Evolutionary conservation across 306 rosid species (phyloP).

Genomic region (Cicer judaicum): DNA sequence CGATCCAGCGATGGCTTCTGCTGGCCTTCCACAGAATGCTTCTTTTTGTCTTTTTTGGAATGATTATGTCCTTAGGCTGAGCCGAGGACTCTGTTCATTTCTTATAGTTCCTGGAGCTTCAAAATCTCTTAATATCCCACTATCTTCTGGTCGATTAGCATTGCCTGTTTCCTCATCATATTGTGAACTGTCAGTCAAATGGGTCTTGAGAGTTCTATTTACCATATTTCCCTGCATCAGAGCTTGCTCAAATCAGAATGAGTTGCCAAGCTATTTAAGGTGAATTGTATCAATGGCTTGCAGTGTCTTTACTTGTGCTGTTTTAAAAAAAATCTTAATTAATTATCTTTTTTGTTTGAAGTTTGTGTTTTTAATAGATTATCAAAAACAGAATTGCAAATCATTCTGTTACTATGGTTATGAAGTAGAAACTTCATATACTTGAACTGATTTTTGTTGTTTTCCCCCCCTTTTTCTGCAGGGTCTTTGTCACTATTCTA

Average conservation of each 20-base stretch:
- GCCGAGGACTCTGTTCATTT: conserved; percentile 86
- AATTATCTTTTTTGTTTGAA: no score
- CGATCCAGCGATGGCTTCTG: conserved; percentile 50
- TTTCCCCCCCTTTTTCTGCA: conserved; percentile 52
- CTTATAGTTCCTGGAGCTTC: conserved; percentile 67
- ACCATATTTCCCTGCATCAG: conserved; percentile 84
- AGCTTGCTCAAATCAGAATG: conserved; percentile 85
- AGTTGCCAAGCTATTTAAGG: conserved; percentile 79
- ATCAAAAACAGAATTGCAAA: neutral
- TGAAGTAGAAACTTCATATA: conserved; percentile 23
- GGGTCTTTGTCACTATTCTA: conserved; percentile 73
- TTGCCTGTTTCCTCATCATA: conserved; percentile 68
- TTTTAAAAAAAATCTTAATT: conserved; percentile 25
- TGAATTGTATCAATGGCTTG: conserved; percentile 46
- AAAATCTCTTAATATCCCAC: conserved; percentile 58
- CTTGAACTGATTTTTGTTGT: conserved; percentile 37
- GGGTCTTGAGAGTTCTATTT: conserved; percentile 81
- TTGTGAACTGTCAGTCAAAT: conserved; percentile 76
- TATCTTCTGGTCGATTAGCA: conserved; percentile 64
- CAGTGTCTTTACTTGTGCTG: conserved; percentile 21
- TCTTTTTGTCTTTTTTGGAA: conserved; percentile 71
- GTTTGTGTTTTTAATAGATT: neutral
- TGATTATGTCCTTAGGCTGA: conserved; percentile 70
- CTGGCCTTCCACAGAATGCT: conserved; percentile 49
- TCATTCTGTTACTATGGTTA: conserved; percentile 18